These are phyloP conservation scores for sunflower (Helianthus annuus) DNA, from an alignment of 129 eudicot genomes.

Conservation along the genomic window HanXRQr2.0-SUNRISE NC_035436.2:75372371-75372870, in stretches of 20 bases:
- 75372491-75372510: no score
- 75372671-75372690: constrained; percentile 67
- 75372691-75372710: constrained; percentile 60
- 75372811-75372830: constrained; percentile 80
- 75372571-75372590: background rate
- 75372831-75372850: constrained; percentile 81
- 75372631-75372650: constrained; percentile 59
- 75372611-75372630: background rate
- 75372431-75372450: no score
- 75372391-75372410: no score
- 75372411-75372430: no score
- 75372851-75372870: constrained; percentile 67
- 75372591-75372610: constrained; percentile 20
- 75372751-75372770: constrained; percentile 76
- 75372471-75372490: no score
- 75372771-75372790: constrained; percentile 72
- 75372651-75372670: constrained; percentile 64
- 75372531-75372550: background rate
- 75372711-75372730: constrained; percentile 83
- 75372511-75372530: background rate
- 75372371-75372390: no score
- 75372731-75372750: constrained; percentile 72
- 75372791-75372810: constrained; percentile 69
- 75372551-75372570: background rate
- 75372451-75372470: no score